Base-by-base conservation (phyloP, 176 grass and related monocot genomes). In the Musa schizocarpa region DNA sequence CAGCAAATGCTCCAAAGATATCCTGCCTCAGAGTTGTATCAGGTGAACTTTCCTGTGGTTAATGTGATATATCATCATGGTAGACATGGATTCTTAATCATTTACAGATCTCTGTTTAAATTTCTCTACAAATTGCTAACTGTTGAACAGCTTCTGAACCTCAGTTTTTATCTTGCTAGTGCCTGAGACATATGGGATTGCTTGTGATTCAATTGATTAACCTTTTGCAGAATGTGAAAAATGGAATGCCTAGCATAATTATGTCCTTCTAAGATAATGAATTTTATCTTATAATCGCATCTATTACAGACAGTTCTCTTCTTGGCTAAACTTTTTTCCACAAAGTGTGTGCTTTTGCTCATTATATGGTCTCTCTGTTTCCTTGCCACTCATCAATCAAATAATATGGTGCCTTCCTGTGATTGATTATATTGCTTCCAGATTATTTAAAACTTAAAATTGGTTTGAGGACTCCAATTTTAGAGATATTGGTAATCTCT, bases 1-100 rank as follows among this genome's bases (percentile, higher is more conserved):
- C 86, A 85, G 57, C 72, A 70, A 68, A 65, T 88, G 49, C 87
- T 93, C 71, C 80, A 89, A 81, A 84, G 82, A 25, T 79, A 87
- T 82, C 49, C 77, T 85, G 73, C 77, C 22, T 72, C 82, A 54
- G 83, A 87, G 64, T 85, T 97, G 68, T 90, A 88, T 68, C 52
- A 97, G 89, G 94, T 97, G 80, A 69, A 34, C 75, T 53, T 82
- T 70, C 8, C 81, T 75, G n/a, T 13, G 70, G 19, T 43, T 77
- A 29, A 54, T 26, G 54, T 78, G 8, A 13, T 68, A 25, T 11
- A 7, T 73, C 51, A 23, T 1, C 21, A 20, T 52, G 4, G 1
- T 53, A 20, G 2, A 51, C 22, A 51, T 53, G 48, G 17, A 16
- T 52, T 26, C 54, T 10, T 67, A 10, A 26, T 23, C 61, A 52